Evolutionary conservation across 371 early-diverging fungal genomes (phyloP).

Genomic region (Mucor mucedo): DNA sequence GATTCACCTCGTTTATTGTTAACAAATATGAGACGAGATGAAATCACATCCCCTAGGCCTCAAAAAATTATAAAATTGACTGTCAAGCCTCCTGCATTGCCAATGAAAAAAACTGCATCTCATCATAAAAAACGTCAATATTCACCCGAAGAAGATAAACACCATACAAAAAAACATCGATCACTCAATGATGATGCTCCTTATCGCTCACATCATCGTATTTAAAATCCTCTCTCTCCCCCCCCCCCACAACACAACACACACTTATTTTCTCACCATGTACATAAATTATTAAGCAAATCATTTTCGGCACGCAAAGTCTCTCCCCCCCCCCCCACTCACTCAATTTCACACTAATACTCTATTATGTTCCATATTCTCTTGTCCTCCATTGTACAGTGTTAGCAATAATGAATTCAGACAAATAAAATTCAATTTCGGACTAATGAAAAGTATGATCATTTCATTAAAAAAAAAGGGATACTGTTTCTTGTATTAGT

Average conservation of each 20-base stretch:
- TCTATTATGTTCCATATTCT: no score
- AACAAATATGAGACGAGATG: neutral
- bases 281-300: no score
- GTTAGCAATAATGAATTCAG: no score
- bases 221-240: slow-evolving; percentile 1
- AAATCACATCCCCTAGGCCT: neutral
- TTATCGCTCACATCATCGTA: slow-evolving; percentile 3
- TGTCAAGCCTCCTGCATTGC: slow-evolving; percentile 27
- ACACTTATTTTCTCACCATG: no score
- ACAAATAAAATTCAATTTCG: no score
- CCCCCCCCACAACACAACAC: neutral
- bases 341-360: no score
- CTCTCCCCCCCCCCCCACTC: no score
- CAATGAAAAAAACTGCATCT: neutral
- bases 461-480: no score
- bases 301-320: no score
- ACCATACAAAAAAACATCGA: neutral
- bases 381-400: no score
- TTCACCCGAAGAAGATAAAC: neutral
- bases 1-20: neutral
- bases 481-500: no score
- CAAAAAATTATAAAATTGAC: slow-evolving; percentile 35
- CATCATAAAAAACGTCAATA: slow-evolving; percentile 10
- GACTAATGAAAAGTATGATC: no score
- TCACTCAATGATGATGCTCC: neutral